Base-by-base conservation (phyloP, 139 green algal genomes). In the Chara braunii region DNA sequence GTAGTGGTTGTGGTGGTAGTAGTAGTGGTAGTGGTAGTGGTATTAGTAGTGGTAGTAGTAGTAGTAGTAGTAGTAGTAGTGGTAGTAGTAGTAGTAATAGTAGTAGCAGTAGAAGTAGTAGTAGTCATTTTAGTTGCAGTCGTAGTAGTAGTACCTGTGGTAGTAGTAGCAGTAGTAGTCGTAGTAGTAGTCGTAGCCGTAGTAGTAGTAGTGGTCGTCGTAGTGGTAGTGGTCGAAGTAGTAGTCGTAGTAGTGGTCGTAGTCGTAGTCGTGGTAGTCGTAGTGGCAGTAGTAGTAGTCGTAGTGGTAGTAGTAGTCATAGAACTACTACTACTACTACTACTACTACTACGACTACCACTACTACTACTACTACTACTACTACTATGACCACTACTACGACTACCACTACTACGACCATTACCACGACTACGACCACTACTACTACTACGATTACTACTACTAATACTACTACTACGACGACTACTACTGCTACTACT, bases 21-120 rank as follows among this genome's bases (percentile, higher is more conserved):
- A 30, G 14, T 57, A 57, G n/a, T 57, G 2, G 2, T 57, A 57
- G 1, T 18, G 50, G 2, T 57, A 57, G n/a, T 57, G 1, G 50
- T 57, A 57, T 18, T 22, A 1, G 3, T 22, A 57, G 50, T 57
- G 14, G 50, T 57, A 42, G 1, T 57, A 30, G 2, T 57, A 57
- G n/a, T 57, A 30, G 2, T 57, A 57, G 14, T 22, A 30, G 50
- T 57, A 57, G 2, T 57, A 2, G 50, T 57, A 57, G 36, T 57
- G 1, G 1, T 1, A 57, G n/a, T 57, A 30, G 50, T 57, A 57
- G 36, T 57, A 30, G 50, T 57, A 57, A 51, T 57, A 18, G 1
- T 57, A 57, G 2, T 22, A 2, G 50, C 36, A 57, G n/a, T 57
- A 2, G 2, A 18, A 57, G 2, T 57, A 30, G 50, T 57, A 42